phyloP scores from a whole-genome alignment of 441 rosid genomes.

The Corymbia citriodora region DNA sequence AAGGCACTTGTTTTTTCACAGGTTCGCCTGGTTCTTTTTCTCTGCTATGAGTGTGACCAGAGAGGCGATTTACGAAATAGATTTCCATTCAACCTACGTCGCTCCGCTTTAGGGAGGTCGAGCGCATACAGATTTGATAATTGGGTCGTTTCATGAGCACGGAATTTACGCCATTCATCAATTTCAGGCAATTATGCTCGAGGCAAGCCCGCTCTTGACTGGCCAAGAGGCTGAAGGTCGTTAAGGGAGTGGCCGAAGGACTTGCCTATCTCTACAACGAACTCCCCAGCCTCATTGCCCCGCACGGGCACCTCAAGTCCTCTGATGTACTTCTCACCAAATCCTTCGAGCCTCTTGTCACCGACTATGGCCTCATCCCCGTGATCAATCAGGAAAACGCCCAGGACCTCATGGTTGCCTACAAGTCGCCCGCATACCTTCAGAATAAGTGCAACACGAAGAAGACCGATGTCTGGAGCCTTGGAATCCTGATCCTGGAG shows the following conservation, averaged over 20 bases:
- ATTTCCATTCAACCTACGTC: background rate
- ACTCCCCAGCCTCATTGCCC: constrained; percentile 50
- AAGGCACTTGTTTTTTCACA: background rate
- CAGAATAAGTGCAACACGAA: constrained; percentile 32
- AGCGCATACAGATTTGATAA: background rate
- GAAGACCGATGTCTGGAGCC: constrained; percentile 80
- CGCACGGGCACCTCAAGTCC: constrained; percentile 94
- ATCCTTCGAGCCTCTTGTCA: constrained; percentile 51
- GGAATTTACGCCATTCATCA: background rate
- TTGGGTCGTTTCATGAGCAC: background rate
- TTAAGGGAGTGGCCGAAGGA: constrained; percentile 76
- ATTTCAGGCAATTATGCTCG: constrained; percentile 50
- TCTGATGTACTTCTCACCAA: constrained; percentile 74
- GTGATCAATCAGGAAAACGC: constrained; percentile 69
- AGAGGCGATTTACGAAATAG: background rate
- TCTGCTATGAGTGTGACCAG: background rate
- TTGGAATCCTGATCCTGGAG: constrained; percentile 79
- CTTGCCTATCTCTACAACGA: constrained; percentile 59
- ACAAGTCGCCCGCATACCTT: constrained; percentile 78
- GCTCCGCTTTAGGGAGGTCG: background rate
- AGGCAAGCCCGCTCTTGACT: constrained; percentile 55
- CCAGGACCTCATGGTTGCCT: constrained; percentile 58
- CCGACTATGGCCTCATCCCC: constrained; percentile 68
- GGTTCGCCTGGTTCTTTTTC: background rate
- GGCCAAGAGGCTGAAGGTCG: constrained; percentile 60